Evolutionary conservation across 257 asterid genomes (phyloP).

Genomic region (Haberlea rhodopensis): DNA sequence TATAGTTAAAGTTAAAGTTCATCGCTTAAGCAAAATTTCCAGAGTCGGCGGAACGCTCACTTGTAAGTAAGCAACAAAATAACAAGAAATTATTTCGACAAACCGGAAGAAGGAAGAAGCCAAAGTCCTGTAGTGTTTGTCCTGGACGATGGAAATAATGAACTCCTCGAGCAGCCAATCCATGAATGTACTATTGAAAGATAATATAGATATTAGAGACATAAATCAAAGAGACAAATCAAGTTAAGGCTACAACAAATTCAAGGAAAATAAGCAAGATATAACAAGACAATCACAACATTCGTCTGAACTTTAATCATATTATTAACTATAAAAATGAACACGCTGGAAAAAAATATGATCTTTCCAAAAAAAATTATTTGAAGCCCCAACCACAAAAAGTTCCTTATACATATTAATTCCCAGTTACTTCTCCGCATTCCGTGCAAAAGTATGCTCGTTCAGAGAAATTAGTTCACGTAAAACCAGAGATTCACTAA

Average conservation of each 20-base stretch:
- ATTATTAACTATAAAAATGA: too few relatives aligned
- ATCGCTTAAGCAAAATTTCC: slow-evolving; percentile 21
- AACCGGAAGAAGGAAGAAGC: background rate
- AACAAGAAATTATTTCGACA: background rate
- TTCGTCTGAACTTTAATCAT: background rate
- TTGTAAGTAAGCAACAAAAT: background rate
- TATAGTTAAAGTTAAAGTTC: slow-evolving; percentile 32
- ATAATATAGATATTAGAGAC: background rate
- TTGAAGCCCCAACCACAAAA: background rate
- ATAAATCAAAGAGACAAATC: slow-evolving; percentile 67
- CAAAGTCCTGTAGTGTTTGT: background rate
- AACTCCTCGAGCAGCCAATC: background rate
- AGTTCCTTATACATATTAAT: background rate
- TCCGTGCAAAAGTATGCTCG: too few relatives aligned
- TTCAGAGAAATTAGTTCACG: too few relatives aligned
- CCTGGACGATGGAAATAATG: background rate
- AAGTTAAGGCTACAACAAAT: background rate
- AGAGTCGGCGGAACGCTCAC: slow-evolving; percentile 4
- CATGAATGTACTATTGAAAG: background rate
- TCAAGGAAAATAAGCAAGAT: background rate
- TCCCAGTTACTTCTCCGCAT: background rate
- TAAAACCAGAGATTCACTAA: too few relatives aligned
- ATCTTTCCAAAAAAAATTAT: background rate
- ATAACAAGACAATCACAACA: background rate
- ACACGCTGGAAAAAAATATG: background rate